Conservation (phyloP, 1,139 yeast genomes). For the Waltiozyma sp. region DNA sequence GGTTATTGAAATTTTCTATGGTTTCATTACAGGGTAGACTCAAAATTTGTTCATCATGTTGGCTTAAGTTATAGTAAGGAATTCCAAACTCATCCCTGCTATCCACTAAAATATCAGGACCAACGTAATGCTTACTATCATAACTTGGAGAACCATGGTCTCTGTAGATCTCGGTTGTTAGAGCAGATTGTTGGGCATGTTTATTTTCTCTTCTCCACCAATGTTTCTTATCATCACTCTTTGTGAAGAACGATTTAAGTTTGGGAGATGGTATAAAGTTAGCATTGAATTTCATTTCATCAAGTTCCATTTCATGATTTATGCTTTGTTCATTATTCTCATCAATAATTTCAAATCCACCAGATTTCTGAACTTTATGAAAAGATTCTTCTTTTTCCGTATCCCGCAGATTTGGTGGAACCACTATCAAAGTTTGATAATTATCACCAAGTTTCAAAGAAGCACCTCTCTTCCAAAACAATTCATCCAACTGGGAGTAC, state of each 20-base stretch:
- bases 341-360: neutral
- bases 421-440: neutral
- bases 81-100: neutral
- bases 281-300: neutral
- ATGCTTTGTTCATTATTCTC: neutral
- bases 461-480: neutral
- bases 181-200: neutral
- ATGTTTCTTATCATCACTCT: neutral
- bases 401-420: neutral
- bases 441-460: neutral
- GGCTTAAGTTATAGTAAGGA: neutral
- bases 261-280: neutral
- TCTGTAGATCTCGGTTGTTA: neutral
- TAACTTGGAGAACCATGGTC: neutral
- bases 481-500: neutral
- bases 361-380: neutral
- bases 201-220: neutral
- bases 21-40: neutral
- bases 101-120: neutral
- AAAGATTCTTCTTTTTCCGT: neutral
- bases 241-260: neutral
- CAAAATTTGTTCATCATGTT: neutral
- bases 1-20: neutral
- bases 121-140: neutral
- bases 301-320: neutral